These are phyloP conservation scores for Aspergillus diversus DNA, from an alignment of 495 filamentous ascomycete genomes.

Conservation along the genomic window DNA sequence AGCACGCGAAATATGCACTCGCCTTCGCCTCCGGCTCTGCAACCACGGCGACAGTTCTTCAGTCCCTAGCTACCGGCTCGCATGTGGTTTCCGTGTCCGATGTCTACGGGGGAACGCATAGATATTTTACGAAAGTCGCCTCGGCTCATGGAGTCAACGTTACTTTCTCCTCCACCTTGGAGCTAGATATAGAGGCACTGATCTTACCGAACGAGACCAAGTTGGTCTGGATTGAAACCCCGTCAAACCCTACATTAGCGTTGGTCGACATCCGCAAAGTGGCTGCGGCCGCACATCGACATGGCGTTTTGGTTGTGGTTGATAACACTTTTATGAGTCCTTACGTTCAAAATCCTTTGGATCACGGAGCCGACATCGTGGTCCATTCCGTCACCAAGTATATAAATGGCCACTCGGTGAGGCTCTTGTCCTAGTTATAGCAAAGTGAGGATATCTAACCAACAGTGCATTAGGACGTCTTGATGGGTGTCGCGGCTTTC, in stretches of 20 bases:
- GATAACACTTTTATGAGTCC: conserved; percentile 98
- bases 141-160: conserved; percentile 92
- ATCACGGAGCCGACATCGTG: conserved; percentile 95
- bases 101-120: conserved; percentile 95
- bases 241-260: conserved; percentile 89
- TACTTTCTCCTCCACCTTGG: conserved; percentile 89
- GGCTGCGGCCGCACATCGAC: conserved; percentile 77
- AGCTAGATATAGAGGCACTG: conserved; percentile 78
- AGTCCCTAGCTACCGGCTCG: conserved; percentile 87
- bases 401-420: conserved; percentile 89
- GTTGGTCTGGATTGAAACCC: conserved; percentile 95
- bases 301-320: conserved; percentile 92
- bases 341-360: conserved; percentile 93
- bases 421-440: conserved; percentile 14
- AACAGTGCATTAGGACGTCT: conserved; percentile 71
- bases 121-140: conserved; percentile 99
- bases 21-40: conserved; percentile 96
- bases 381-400: conserved; percentile 99
- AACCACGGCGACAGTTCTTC: conserved; percentile 88
- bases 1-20: conserved; percentile 89
- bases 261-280: conserved; percentile 91
- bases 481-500: conserved; percentile 98
- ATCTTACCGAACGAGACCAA: conserved; percentile 85
- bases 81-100: conserved; percentile 96
- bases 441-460: conserved; percentile 13